A percentile compares a stretch with the other conserved stretches of the same genome.
These are phyloP conservation scores for Styphnolobium japonicum DNA, from an alignment of 306 rosid species.

Conservation along the genomic window DNA sequence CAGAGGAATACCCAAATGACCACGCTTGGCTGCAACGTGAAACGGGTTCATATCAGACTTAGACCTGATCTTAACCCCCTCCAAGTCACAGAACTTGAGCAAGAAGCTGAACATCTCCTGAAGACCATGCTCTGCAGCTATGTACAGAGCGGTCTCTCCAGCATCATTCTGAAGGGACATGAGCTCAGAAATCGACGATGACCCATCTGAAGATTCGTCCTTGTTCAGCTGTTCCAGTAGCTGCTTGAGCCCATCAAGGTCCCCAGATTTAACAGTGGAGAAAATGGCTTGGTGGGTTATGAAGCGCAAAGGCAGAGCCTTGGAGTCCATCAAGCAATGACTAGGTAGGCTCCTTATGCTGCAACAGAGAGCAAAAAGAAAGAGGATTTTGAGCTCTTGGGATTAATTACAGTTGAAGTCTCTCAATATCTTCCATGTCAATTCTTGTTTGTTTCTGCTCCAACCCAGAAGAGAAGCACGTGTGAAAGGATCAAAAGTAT, in stretches of 20 bases:
- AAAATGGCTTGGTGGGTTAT: constrained; percentile 68
- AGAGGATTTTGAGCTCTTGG: background rate
- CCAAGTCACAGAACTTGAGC: constrained; percentile 51
- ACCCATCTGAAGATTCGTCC: constrained; percentile 48
- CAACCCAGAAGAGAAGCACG: constrained; percentile 6
- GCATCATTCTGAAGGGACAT: constrained; percentile 76
- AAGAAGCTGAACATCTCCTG: constrained; percentile 57
- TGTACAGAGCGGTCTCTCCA: constrained; percentile 65
- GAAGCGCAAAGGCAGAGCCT: constrained; percentile 56
- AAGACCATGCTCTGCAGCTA: constrained; percentile 65
- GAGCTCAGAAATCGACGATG: constrained; percentile 44
- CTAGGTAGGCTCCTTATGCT: no score
- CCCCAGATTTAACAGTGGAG: constrained; percentile 76
- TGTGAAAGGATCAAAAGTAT: background rate
- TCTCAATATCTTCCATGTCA: background rate
- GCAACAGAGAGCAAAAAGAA: background rate
- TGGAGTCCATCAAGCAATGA: constrained; percentile 58
- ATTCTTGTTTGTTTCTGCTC: background rate
- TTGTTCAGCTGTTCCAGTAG: constrained; percentile 44
- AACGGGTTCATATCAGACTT: constrained; percentile 73
- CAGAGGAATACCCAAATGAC: constrained; percentile 63
- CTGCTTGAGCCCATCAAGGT: constrained; percentile 44
- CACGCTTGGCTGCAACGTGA: constrained; percentile 78
- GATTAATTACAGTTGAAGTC: background rate
- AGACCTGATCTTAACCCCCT: constrained; percentile 68